Evolutionary conservation across 2,329 filamentous ascomycete genomes (phyloP).

Genomic region (Biscogniauxia marginata): DNA sequence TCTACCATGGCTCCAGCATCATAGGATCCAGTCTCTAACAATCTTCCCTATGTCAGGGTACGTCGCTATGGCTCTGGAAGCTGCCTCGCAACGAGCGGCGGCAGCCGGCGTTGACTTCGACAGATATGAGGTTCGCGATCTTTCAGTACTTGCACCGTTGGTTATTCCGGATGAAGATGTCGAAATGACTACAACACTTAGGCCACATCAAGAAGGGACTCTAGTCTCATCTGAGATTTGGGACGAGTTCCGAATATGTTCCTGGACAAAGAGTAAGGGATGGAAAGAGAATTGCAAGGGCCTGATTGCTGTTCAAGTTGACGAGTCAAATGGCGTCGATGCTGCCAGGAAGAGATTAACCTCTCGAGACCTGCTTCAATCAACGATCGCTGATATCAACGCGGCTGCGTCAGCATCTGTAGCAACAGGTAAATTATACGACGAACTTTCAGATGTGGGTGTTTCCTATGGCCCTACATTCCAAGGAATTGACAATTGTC

Average conservation of each 20-base stretch:
- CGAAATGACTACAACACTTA: constrained; percentile 49
- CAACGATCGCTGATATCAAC: constrained; percentile 31
- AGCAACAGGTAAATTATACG: constrained; percentile 42
- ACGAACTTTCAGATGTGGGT: constrained; percentile 43
- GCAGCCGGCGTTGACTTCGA: constrained; percentile 34
- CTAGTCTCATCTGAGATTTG: constrained; percentile 44
- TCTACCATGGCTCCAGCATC: constrained; percentile 57
- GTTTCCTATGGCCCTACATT: constrained; percentile 52
- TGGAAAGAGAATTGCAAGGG: constrained; percentile 61
- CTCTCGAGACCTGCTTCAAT: constrained; percentile 30
- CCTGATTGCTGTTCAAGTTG: constrained; percentile 42
- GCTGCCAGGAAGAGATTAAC: constrained; percentile 31
- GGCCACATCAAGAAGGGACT: constrained; percentile 41
- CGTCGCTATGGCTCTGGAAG: constrained; percentile 51
- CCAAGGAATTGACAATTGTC: constrained; percentile 48
- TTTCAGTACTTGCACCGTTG: constrained; percentile 45
- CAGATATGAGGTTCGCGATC: constrained; percentile 46
- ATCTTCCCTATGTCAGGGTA: constrained; percentile 56
- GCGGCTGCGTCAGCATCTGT: constrained; percentile 30
- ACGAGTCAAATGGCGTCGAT: constrained; percentile 41
- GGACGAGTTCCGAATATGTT: constrained; percentile 57
- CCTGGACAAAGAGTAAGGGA: constrained; percentile 48
- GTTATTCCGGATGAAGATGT: constrained; percentile 48
- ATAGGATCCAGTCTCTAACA: constrained; percentile 54
- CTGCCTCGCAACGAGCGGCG: constrained; percentile 37